These are phyloP conservation scores for Tylopilus rubrobrunneus DNA, from an alignment of 768 basidiomycete genomes.

Conservation along the genomic window DNA sequence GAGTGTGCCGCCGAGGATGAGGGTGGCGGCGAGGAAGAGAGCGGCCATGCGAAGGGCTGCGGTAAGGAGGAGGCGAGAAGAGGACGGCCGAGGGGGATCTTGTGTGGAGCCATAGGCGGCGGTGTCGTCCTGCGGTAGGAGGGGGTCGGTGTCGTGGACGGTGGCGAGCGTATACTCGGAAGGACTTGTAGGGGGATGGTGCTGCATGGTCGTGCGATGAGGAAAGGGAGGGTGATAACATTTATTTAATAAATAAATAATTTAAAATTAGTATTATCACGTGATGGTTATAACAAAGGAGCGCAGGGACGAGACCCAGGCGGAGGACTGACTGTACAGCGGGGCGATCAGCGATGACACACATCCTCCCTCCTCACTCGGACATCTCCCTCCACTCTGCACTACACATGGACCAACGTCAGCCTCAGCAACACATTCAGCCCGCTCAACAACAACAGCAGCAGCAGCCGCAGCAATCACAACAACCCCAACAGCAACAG, in stretches of 20 bases:
- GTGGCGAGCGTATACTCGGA: constrained; percentile 66
- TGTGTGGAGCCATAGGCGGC: constrained; percentile 49
- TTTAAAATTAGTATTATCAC: constrained; percentile 6
- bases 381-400: constrained; percentile 56
- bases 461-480: constrained; percentile 19
- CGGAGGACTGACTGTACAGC: constrained; percentile 4
- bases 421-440: constrained; percentile 41
- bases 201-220: constrained; percentile 15
- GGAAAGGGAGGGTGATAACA: not conserved
- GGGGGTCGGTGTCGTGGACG: constrained; percentile 37
- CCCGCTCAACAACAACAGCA: constrained; percentile 29
- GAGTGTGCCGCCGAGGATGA: constrained; percentile 72
- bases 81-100: constrained; percentile 34
- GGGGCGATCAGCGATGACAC: constrained; percentile 38
- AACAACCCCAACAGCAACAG: constrained; percentile 33
- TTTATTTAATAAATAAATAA: not conserved
- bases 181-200: constrained; percentile 27
- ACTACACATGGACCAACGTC: constrained; percentile 66
- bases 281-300: constrained; percentile 25
- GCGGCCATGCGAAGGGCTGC: constrained; percentile 82
- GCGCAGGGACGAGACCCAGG: constrained; percentile 1
- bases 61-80: constrained; percentile 63
- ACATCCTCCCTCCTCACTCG: constrained; percentile 44
- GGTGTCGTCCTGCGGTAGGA: constrained; percentile 32
- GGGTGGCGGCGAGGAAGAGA: constrained; percentile 67